Percentiles rank a stretch among this genome's conserved stretches.
Evolutionary conservation across 495 filamentous ascomycete species (phyloP).

Genomic region (Pseudomonodictys pantanalensis): DNA sequence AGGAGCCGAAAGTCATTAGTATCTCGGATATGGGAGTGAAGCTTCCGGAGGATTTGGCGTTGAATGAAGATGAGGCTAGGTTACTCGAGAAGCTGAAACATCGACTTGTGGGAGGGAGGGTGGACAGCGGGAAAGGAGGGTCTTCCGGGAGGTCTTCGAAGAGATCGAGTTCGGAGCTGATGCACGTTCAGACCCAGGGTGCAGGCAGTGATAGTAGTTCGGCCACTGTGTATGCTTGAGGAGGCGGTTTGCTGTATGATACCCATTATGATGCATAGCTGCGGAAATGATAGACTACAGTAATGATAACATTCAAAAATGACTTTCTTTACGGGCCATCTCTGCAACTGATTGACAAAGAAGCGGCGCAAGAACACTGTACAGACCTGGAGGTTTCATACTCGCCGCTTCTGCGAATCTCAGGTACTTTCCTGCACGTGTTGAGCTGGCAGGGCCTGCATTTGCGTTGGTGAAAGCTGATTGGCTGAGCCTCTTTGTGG

Average conservation of each 20-base stretch:
- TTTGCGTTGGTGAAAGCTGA: too few relatives aligned
- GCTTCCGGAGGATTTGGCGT: constrained; percentile 19
- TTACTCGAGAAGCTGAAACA: constrained; percentile 24
- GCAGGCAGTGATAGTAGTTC: not conserved
- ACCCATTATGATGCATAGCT: not conserved
- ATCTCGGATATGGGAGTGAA: not conserved
- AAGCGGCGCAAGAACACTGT: too few relatives aligned
- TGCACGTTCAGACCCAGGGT: not conserved
- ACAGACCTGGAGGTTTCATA: too few relatives aligned
- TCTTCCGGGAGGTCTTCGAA: not conserved
- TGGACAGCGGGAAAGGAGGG: not conserved
- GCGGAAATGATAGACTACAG: too few relatives aligned
- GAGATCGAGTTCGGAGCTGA: constrained; percentile 5
- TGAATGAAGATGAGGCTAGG: constrained; percentile 23
- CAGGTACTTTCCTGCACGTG: too few relatives aligned
- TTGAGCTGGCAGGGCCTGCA: too few relatives aligned
- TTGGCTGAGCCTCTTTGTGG: too few relatives aligned
- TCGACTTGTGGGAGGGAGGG: constrained; percentile 9
- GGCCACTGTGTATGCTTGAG: not conserved
- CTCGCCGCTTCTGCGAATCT: too few relatives aligned
- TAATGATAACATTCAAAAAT: too few relatives aligned
- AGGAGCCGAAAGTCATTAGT: constrained; percentile 1
- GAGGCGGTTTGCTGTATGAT: not conserved
- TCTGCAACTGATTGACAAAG: too few relatives aligned
- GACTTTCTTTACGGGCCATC: too few relatives aligned